These are phyloP conservation scores for Triticum dicoccoides DNA, from an alignment of 176 grass and related monocot genomes.

Conservation along the genomic window DNA sequence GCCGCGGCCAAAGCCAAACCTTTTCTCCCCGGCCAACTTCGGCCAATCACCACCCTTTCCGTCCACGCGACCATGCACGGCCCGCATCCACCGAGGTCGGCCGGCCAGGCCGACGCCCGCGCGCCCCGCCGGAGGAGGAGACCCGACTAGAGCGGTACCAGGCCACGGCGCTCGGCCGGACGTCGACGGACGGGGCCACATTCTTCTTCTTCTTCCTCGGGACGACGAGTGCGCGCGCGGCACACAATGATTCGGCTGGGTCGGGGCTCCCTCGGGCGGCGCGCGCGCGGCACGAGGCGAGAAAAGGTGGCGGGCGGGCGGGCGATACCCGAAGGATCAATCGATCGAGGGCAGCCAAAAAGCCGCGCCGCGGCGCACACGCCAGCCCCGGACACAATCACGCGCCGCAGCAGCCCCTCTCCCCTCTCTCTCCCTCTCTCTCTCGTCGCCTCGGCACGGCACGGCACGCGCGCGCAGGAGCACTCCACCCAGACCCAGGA, in stretches of 20 bases:
- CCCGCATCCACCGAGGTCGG: background rate
- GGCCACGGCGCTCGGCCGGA: background rate
- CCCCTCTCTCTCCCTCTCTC: background rate
- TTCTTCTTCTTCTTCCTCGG: no score
- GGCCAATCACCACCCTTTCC: background rate
- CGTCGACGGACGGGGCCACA: background rate
- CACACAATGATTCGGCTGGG: slow-evolving; percentile 53
- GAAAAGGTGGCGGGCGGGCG: background rate
- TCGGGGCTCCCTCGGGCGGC: slow-evolving; percentile 9
- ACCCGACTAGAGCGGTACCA: background rate
- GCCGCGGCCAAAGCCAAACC: background rate
- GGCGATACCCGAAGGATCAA: background rate
- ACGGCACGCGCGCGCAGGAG: background rate
- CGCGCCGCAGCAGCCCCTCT: background rate
- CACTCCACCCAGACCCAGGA: background rate
- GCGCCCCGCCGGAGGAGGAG: background rate
- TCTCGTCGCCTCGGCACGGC: background rate
- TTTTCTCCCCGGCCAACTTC: slow-evolving; percentile 20
- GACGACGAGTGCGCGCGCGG: background rate
- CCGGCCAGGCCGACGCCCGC: background rate
- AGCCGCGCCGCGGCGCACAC: slow-evolving; percentile 3
- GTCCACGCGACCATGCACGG: background rate
- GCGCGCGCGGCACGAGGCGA: slow-evolving; percentile 1
- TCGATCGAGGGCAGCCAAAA: slow-evolving; percentile 24
- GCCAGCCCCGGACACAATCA: slow-evolving; percentile 19